Base-by-base conservation (phyloP, 2,329 filamentous ascomycete genomes). In the Fusarium lateritium region DNA sequence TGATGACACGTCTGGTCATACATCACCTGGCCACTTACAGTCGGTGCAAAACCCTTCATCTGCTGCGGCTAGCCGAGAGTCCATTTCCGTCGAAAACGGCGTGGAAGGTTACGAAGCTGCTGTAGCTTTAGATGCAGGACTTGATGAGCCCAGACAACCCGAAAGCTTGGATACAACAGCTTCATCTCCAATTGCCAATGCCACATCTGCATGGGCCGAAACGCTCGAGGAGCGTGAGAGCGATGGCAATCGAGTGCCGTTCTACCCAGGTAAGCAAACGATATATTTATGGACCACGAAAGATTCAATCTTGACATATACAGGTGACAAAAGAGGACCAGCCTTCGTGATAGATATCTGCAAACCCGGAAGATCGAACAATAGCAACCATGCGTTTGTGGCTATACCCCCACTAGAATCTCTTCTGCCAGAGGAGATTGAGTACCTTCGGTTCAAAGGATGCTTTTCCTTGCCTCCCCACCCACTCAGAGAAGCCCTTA, bases 301-400 rank as follows among this genome's bases (percentile, higher is more conserved):
- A 24, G 3, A 9, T 11, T n/a, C 28, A 0, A 36, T 15, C 2
- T 4, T 49, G 15, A 49, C 9, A 36, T 9, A 3, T 1, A 0
- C 9, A 49, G 45, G 45, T 3, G 31, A 49, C 6, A 33, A 13
- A 34, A 49, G 45, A 36, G 45, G 45, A 2, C 45, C 21, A 4
- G 45, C 45, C 6, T 49, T 49, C 0, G 31, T 49, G 15, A 49
- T 49, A 22, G 31, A 49, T 13, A 49, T 36, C 13, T 49, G 45
- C 15, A 49, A 22, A 7, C 45, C 31, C 14, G 4, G 17, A 7
- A 33, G 45, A 24, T 3, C 2, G 3, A 36, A 13, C 6, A 31
- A 49, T 3, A 49, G 45, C 21, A 49, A 49, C n/a, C 21, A 49
- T 14, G 17, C 45, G 5, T 49, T 49, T 24, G 15, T 49, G 11